Evolutionary conservation across 1,284 basidiomycete species (phyloP), one percentile per base, ranked within the genome.

Genomic region (Ustilago bromivora): DNA sequence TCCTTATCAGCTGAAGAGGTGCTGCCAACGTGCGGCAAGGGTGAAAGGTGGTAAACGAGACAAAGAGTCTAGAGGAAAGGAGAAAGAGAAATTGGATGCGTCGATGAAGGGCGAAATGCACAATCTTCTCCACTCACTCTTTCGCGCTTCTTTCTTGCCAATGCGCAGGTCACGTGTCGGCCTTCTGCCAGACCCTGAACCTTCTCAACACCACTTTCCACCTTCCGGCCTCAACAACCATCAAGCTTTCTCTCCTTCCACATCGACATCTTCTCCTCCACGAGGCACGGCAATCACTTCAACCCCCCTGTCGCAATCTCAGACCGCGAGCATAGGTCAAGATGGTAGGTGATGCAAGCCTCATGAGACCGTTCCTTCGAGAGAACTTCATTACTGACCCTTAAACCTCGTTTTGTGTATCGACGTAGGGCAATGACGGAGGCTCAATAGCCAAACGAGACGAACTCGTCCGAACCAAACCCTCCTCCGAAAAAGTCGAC

Each of bases 401-500:
- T 47, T 31, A 17, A 17, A 15, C 13, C 32, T 13, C 36, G 6
- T 40, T 46, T 23, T 17, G 15, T 41, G 13, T 19, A 32, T 41
- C 36, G 28, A 17, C 8, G 19, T 53, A 83, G 84, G 84, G 84
- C 17, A 81, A 81, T 59, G 84, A 86, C 61, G 84, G 84, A 32
- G 84, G 84, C 49, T 78, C 82, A 2, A 85, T 86, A 56, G 77
- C 84, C 35, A 70, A 76, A 47, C 72, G 84, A 17, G 76, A 80
- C 34, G 84, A 86, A 57, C 61, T 86, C 7, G 84, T 86, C 13
- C 77, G 78, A 11, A 81, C 79, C 13, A 79, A 79, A 61, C 73
- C 67, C 3, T 46, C 62, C 2, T 40, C 15, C 12, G 67, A 71
- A 35, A 76, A 74, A 43, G 62, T 68, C 1, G 82, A 84, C 56